Evolutionary conservation across 148 eudicot species (phyloP).

Genomic region (Beta vulgaris): DNA sequence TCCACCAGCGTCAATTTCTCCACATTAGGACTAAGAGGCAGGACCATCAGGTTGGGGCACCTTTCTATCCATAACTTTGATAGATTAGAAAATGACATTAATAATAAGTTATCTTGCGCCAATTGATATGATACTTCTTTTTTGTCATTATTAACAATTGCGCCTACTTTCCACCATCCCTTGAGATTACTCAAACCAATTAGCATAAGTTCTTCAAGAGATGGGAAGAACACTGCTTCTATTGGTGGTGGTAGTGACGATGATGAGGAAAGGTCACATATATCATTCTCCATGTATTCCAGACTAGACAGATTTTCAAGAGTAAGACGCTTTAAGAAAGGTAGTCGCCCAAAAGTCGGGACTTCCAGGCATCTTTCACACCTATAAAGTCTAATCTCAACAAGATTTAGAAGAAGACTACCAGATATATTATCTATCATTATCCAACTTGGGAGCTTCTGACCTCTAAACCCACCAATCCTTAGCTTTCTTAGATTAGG

Average conservation of each 20-base stretch:
- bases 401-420: slow-evolving; percentile 27
- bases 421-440: not conserved
- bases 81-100: slow-evolving; percentile 25
- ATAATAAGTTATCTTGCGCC: not conserved
- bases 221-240: slow-evolving; percentile 29
- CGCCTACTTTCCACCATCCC: slow-evolving; percentile 32
- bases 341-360: slow-evolving; percentile 19
- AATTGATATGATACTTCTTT: not conserved
- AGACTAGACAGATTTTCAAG: not conserved
- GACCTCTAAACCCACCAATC: slow-evolving; percentile 1
- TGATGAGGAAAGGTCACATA: not conserved
- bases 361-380: not conserved
- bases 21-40: slow-evolving; percentile 19
- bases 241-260: not conserved
- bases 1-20: not conserved
- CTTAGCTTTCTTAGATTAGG: slow-evolving; percentile 12
- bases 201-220: slow-evolving; percentile 25
- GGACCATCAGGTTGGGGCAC: not conserved
- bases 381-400: not conserved
- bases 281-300: slow-evolving; percentile 16
- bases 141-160: not conserved
- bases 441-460: slow-evolving; percentile 26
- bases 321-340: slow-evolving; percentile 6
- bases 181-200: slow-evolving; percentile 2
- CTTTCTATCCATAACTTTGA: not conserved